Percentiles rank a stretch among this genome's conserved stretches.
Evolutionary conservation across 129 eudicot species (phyloP).

Genomic region (Lactuca sativa): DNA sequence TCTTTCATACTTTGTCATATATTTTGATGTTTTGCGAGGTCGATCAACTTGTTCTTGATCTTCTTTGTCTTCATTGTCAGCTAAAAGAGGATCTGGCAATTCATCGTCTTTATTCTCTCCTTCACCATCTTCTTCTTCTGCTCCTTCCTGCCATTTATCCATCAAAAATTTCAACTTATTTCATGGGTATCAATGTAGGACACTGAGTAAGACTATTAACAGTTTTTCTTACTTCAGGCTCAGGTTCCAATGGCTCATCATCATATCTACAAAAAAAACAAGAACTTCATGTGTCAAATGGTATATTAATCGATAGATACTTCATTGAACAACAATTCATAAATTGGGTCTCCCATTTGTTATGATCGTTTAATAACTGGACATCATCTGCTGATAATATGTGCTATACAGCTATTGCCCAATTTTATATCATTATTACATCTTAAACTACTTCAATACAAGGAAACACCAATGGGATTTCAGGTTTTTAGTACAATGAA

Average conservation of each 20-base stretch:
- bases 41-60: conserved; percentile 60
- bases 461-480: background rate
- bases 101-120: conserved; percentile 66
- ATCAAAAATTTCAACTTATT: conserved; percentile 12
- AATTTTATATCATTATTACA: background rate
- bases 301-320: background rate
- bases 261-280: conserved; percentile 50
- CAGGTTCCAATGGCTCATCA: conserved; percentile 90
- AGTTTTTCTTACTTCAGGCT: conserved; percentile 54
- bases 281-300: background rate
- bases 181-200: background rate
- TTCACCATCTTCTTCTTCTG: conserved; percentile 62
- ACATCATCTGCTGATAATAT: background rate
- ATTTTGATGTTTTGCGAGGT: conserved; percentile 85
- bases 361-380: background rate
- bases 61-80: conserved; percentile 62
- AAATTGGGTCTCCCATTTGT: background rate
- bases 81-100: conserved; percentile 53
- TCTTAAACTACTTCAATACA: background rate
- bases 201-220: background rate
- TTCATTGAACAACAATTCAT: background rate
- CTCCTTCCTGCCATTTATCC: conserved; percentile 69
- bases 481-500: background rate
- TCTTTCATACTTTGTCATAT: conserved; percentile 92
- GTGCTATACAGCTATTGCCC: background rate